Conservation (phyloP, 192 early-diverging fungal genomes). For the Phlyctochytrium planicorne region DNA sequence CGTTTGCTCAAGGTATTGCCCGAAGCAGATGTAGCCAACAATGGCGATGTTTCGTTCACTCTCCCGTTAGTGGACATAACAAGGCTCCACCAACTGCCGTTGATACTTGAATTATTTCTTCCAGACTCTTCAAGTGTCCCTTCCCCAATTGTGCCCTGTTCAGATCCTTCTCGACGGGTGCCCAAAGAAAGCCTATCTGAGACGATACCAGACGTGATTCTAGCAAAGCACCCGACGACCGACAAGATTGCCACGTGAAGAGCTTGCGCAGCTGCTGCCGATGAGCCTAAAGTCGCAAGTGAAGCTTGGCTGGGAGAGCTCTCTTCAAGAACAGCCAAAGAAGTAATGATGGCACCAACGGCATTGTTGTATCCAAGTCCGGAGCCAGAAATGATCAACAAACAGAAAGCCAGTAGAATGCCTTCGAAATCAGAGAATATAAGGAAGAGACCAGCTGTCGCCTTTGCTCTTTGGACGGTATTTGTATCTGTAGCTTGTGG, state of each 20-base stretch:
- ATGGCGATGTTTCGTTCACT: too few relatives aligned
- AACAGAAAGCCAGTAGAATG: background rate
- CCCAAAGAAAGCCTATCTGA: too few relatives aligned
- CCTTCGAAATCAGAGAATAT: background rate
- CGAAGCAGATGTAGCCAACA: too few relatives aligned
- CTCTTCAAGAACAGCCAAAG: background rate
- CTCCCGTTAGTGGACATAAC: too few relatives aligned
- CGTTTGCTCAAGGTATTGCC: too few relatives aligned
- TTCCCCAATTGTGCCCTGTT: too few relatives aligned
- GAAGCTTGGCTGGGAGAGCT: background rate
- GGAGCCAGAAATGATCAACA: background rate
- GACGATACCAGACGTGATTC: background rate
- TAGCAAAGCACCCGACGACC: background rate
- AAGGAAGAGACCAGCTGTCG: background rate
- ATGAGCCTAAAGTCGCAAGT: background rate
- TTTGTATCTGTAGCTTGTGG: background rate
- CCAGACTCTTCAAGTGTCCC: too few relatives aligned
- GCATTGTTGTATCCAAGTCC: background rate
- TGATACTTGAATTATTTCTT: too few relatives aligned
- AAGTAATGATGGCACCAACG: background rate
- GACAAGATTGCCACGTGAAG: background rate
- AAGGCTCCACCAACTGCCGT: too few relatives aligned
- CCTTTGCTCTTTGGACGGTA: background rate
- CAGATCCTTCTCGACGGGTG: too few relatives aligned
- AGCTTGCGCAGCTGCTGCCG: background rate